Evolutionary conservation across 2,329 filamentous ascomycete genomes (phyloP).

Genomic region (Neonectria hederae): DNA sequence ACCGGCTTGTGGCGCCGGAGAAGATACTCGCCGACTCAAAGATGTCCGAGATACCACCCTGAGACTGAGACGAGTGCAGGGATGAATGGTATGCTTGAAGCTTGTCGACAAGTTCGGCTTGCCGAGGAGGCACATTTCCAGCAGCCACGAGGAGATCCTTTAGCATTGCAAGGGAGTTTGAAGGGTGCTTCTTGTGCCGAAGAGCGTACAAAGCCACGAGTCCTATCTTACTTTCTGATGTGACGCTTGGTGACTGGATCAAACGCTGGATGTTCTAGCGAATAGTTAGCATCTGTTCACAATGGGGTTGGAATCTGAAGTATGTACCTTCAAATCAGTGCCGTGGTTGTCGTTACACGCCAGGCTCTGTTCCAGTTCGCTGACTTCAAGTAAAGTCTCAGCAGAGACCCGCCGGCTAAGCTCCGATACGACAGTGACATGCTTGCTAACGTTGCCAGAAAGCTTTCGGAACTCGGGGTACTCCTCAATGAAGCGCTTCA

Average conservation of each 20-base stretch:
- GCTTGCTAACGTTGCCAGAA: conserved; percentile 97
- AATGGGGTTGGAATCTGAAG: too few relatives aligned
- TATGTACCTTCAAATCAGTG: conserved; percentile 82
- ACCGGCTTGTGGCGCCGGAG: conserved; percentile 83
- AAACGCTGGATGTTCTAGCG: conserved; percentile 81
- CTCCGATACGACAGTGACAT: conserved; percentile 95
- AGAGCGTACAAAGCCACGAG: conserved; percentile 95
- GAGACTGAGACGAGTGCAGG: conserved; percentile 79
- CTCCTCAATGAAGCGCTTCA: conserved; percentile 99
- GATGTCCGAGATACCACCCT: conserved; percentile 85
- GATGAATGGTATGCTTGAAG: conserved; percentile 87
- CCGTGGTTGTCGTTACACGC: conserved; percentile 97
- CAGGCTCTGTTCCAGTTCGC: conserved; percentile 94
- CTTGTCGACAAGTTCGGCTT: conserved; percentile 82
- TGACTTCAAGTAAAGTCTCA: conserved; percentile 92
- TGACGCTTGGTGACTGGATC: conserved; percentile 81
- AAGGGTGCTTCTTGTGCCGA: conserved; percentile 87
- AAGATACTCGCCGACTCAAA: conserved; percentile 95
- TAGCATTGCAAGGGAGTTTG: conserved; percentile 84
- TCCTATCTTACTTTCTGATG: conserved; percentile 84
- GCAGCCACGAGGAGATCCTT: conserved; percentile 86
- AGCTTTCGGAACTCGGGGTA: conserved; percentile 98
- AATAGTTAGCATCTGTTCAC: conserved; percentile 34
- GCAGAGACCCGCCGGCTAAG: conserved; percentile 87
- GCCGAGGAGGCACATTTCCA: conserved; percentile 79